These are phyloP conservation scores for Plasmodium blacklocki DNA, from an alignment of 169 alveolate genomes.

Conservation along the genomic window DNA sequence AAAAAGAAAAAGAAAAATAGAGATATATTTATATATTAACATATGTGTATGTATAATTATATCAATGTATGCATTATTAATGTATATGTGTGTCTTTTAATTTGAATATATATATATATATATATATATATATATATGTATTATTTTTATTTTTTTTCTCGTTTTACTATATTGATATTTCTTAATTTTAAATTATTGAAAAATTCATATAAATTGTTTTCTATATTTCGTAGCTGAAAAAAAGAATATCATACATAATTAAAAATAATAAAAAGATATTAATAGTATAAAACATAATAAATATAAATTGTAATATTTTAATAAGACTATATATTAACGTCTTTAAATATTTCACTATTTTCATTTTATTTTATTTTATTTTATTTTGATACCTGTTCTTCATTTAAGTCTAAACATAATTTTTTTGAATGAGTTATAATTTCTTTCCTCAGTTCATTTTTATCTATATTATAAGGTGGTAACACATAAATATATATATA, in stretches of 20 bases:
- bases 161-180: conserved; percentile 46
- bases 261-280: neutral
- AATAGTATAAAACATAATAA: too few relatives aligned
- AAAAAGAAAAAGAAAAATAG: neutral
- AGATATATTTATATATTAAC: neutral
- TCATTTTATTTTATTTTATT: conserved; percentile 2
- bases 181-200: conserved; percentile 48
- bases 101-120: neutral
- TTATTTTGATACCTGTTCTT: conserved; percentile 37
- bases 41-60: conserved; percentile 7
- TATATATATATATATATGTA: neutral
- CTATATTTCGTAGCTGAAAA: conserved; percentile 50
- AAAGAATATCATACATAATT: neutral
- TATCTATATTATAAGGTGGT: conserved; percentile 33
- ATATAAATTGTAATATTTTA: neutral
- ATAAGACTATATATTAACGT: neutral
- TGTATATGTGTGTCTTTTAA: neutral
- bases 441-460: conserved; percentile 43
- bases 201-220: conserved; percentile 64
- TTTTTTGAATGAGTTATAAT: conserved; percentile 34
- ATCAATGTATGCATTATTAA: too few relatives aligned
- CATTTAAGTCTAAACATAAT: conserved; percentile 37
- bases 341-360: neutral
- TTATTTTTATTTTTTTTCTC: conserved; percentile 29
- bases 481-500: neutral